phyloP scores from a whole-genome alignment of 345 rosid species.

The Diplotaxis tenuifolia region DNA sequence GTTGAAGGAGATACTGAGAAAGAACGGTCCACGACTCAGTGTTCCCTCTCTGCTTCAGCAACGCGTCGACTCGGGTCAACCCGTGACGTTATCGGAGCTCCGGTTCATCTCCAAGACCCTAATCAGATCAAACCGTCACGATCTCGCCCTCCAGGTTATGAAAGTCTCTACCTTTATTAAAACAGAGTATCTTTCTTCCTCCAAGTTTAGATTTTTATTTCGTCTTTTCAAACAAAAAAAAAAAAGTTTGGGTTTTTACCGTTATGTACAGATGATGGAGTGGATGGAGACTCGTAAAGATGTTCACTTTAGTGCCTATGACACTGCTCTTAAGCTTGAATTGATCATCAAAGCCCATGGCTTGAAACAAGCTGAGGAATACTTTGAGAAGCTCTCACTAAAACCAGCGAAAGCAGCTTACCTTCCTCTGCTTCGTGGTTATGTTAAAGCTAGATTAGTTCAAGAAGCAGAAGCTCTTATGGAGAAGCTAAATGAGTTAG shows the following conservation, averaged over 20 bases:
- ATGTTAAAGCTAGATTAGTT: conserved; percentile 43
- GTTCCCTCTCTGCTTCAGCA: conserved; percentile 39
- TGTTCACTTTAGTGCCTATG: conserved; percentile 17
- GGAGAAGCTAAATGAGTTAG: conserved; percentile 44
- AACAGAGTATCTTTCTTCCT: too few species aligned
- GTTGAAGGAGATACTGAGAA: conserved; percentile 39
- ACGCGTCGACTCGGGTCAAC: conserved; percentile 40
- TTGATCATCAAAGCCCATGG: conserved; percentile 43
- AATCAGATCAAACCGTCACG: conserved; percentile 40
- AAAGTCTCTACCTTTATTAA: background rate
- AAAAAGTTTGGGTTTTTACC: background rate
- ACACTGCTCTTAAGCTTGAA: conserved; percentile 40
- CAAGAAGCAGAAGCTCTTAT: conserved; percentile 53
- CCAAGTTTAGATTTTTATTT: background rate
- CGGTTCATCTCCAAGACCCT: conserved; percentile 39
- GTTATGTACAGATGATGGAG: conserved; percentile 41
- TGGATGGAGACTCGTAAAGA: conserved; percentile 51
- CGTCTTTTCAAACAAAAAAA: too few species aligned
- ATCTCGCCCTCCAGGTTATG: conserved; percentile 58
- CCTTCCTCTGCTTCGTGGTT: conserved; percentile 50
- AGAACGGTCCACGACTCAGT: conserved; percentile 33
- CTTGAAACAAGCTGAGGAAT: conserved; percentile 48
- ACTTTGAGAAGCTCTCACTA: conserved; percentile 34
- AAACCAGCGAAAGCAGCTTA: conserved; percentile 43
- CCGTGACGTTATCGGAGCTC: conserved; percentile 45